A percentile compares a stretch with the other conserved stretches of the same genome.
Evolutionary conservation across 805 yeast genomes (phyloP).

Genomic region (Candida sithepensis): DNA sequence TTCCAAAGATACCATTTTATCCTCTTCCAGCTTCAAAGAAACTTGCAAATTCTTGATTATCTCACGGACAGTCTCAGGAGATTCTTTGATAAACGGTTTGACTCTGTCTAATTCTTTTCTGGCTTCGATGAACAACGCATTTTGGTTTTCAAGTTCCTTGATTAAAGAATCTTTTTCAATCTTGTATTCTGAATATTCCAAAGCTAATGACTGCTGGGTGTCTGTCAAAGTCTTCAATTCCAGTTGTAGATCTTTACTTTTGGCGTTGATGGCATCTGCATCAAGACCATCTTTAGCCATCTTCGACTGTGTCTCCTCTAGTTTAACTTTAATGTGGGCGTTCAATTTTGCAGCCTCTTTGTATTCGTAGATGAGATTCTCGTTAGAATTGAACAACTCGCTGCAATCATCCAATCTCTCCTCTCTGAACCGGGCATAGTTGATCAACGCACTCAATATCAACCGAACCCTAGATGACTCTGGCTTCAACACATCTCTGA

Average conservation of each 20-base stretch:
- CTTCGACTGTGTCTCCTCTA: conserved; percentile 16
- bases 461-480: conserved; percentile 64
- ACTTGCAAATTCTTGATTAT: conserved; percentile 50
- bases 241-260: conserved; percentile 54
- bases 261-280: conserved; percentile 41
- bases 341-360: conserved; percentile 41
- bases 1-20: conserved; percentile 40
- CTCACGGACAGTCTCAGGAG: conserved; percentile 51
- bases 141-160: conserved; percentile 57
- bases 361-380: conserved; percentile 43
- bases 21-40: conserved; percentile 40
- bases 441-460: conserved; percentile 76
- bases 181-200: conserved; percentile 63
- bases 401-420: conserved; percentile 70
- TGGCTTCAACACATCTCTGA: conserved; percentile 73
- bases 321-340: conserved; percentile 32
- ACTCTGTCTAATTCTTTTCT: conserved; percentile 58
- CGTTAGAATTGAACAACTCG: conserved; percentile 52
- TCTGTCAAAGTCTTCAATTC: conserved; percentile 59
- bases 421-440: conserved; percentile 81
- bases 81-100: conserved; percentile 55
- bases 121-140: conserved; percentile 52
- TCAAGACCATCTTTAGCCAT: conserved; percentile 26
- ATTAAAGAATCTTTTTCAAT: conserved; percentile 55
- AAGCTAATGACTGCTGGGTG: conserved; percentile 57